phyloP scores from a whole-genome alignment of 371 early-diverging fungal genomes.

The Lichtheimia hyalospora region DNA sequence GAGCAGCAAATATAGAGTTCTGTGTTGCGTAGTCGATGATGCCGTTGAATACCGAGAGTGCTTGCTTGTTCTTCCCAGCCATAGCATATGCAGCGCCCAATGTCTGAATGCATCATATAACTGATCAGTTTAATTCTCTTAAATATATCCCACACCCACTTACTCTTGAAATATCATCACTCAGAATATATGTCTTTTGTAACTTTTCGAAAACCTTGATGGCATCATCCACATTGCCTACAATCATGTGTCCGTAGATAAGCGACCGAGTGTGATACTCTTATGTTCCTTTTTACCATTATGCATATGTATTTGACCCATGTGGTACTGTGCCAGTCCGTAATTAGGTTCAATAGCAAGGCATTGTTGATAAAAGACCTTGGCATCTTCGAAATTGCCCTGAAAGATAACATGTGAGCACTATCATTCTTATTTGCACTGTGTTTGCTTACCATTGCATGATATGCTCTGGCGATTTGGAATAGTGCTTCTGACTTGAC shows the following conservation, averaged over 20 bases:
- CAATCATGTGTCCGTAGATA: conserved; percentile 11
- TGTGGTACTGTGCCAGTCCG: conserved; percentile 69
- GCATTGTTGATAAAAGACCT: conserved; percentile 68
- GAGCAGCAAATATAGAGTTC: conserved; percentile 57
- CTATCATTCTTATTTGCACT: too few species aligned
- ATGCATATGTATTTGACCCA: conserved; percentile 73
- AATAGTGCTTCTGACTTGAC: conserved; percentile 64
- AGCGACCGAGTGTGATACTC: background rate
- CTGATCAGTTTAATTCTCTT: conserved; percentile 3
- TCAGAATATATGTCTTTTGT: background rate
- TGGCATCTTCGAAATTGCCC: conserved; percentile 70
- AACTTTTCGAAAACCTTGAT: conserved; percentile 76
- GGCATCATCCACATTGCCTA: conserved; percentile 54
- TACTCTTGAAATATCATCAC: conserved; percentile 2
- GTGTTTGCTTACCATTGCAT: conserved; percentile 36
- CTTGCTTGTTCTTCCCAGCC: conserved; percentile 66
- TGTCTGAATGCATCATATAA: conserved; percentile 17
- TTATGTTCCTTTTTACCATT: conserved; percentile 19
- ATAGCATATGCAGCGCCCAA: conserved; percentile 67
- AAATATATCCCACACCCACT: background rate
- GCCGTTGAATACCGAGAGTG: conserved; percentile 60
- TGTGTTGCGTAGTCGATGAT: conserved; percentile 54
- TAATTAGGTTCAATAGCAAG: conserved; percentile 70
- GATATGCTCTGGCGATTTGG: conserved; percentile 60
- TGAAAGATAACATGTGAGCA: background rate